phyloP scores from a whole-genome alignment of 192 early-diverging fungal genomes.

The Gaertneriomyces sp. region DNA sequence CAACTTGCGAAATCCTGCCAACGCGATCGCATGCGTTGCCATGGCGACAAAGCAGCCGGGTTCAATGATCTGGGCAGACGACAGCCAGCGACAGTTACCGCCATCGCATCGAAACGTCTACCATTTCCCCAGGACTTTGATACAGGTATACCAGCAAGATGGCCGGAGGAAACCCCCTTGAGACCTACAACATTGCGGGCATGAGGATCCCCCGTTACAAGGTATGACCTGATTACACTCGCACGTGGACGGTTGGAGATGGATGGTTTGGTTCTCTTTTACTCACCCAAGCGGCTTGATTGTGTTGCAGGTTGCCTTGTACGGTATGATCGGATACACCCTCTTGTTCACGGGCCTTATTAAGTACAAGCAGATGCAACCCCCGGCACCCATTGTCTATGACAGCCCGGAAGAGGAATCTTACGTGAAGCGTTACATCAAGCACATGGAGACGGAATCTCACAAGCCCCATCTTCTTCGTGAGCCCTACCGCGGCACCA shows the following conservation, averaged over 20 bases:
- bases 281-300: background rate
- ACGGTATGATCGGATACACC: constrained; percentile 39
- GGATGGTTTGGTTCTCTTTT: too few species aligned
- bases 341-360: constrained; percentile 31
- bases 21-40: too few species aligned
- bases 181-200: constrained; percentile 41
- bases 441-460: constrained; percentile 35
- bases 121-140: too few species aligned
- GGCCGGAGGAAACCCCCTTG: constrained; percentile 47
- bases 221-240: constrained; percentile 20
- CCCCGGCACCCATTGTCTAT: constrained; percentile 36
- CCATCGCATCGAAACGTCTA: too few species aligned
- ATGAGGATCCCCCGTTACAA: constrained; percentile 45
- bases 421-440: constrained; percentile 45
- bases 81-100: too few species aligned
- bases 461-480: constrained; percentile 42
- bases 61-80: too few species aligned
- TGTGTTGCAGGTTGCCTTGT: constrained; percentile 35
- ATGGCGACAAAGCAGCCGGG: too few species aligned
- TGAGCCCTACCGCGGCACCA: constrained; percentile 30
- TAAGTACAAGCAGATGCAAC: constrained; percentile 35
- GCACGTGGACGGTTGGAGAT: too few species aligned
- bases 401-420: constrained; percentile 44
- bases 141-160: constrained; percentile 2
- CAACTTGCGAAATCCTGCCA: too few species aligned